Conservation (phyloP, 108 stramenopile genomes). For the Skeletonema tropicum region DNA sequence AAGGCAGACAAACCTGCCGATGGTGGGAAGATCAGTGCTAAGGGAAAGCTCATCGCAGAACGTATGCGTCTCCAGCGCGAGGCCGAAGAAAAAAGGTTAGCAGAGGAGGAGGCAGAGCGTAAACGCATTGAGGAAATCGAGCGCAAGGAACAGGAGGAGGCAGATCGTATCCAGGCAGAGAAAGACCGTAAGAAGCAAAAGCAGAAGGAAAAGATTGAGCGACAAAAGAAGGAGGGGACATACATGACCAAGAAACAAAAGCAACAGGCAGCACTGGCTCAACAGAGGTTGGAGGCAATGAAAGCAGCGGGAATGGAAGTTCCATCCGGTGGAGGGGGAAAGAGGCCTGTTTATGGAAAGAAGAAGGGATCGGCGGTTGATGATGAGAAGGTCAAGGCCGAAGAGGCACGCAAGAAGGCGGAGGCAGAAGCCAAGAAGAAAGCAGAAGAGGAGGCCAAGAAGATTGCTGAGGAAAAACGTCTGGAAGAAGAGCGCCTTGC, state of each 20-base stretch:
- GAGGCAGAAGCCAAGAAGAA: slow-evolving; percentile 34
- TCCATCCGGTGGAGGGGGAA: slow-evolving; percentile 11
- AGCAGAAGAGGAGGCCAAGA: slow-evolving; percentile 35
- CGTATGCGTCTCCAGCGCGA: slow-evolving; percentile 87
- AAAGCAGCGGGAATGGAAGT: slow-evolving; percentile 85
- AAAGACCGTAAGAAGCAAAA: slow-evolving; percentile 79
- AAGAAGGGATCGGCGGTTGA: slow-evolving; percentile 30
- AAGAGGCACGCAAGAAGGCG: slow-evolving; percentile 26
- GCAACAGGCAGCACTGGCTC: slow-evolving; percentile 73
- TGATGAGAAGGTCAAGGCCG: slow-evolving; percentile 11
- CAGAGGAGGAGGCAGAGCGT: slow-evolving; percentile 80
- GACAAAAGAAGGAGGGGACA: slow-evolving; percentile 89
- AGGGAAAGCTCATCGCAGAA: slow-evolving; percentile 85
- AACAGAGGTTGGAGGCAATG: slow-evolving; percentile 84
- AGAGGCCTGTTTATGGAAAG: slow-evolving; percentile 48
- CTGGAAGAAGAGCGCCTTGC: slow-evolving; percentile 37
- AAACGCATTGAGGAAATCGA: slow-evolving; percentile 79
- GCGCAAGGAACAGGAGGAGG: slow-evolving; percentile 70
- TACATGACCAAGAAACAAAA: slow-evolving; percentile 94
- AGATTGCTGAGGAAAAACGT: slow-evolving; percentile 21
- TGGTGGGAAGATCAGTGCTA: slow-evolving; percentile 69
- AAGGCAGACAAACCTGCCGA: slow-evolving; percentile 55
- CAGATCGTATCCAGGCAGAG: slow-evolving; percentile 66
- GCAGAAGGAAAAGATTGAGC: slow-evolving; percentile 89
- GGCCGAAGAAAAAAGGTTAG: slow-evolving; percentile 76